A percentile compares a stretch with the other conserved stretches of the same genome.
phyloP scores from a whole-genome alignment of 257 asterid species.

The Forsythia suspensa region DNA sequence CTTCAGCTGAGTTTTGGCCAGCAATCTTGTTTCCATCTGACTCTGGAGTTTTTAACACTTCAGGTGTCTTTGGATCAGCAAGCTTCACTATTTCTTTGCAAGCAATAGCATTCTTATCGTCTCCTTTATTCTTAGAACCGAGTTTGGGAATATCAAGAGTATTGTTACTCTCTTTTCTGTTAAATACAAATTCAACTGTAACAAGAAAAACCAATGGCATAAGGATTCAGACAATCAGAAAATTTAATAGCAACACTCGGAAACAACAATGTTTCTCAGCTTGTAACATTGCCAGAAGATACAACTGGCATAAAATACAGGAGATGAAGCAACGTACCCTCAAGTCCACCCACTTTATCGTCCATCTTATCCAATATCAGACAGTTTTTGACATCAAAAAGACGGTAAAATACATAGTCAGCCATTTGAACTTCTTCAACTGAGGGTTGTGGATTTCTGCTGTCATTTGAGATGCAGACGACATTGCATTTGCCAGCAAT shows the following conservation, averaged over 20 bases:
- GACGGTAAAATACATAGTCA: slow-evolving; percentile 68
- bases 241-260: slow-evolving; percentile 17
- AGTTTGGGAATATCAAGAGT: slow-evolving; percentile 29
- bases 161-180: slow-evolving; percentile 41
- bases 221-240: slow-evolving; percentile 30
- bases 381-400: slow-evolving; percentile 66
- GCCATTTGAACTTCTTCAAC: slow-evolving; percentile 63
- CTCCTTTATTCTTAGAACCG: slow-evolving; percentile 28
- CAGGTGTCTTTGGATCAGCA: slow-evolving; percentile 32
- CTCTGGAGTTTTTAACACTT: slow-evolving; percentile 31
- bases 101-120: slow-evolving; percentile 25
- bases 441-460: slow-evolving; percentile 81
- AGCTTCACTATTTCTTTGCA: slow-evolving; percentile 23
- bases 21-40: slow-evolving; percentile 14
- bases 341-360: slow-evolving; percentile 72
- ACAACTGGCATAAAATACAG: background rate
- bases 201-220: slow-evolving; percentile 39
- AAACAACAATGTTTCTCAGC: slow-evolving; percentile 8
- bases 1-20: slow-evolving; percentile 31
- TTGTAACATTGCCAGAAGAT: slow-evolving; percentile 8
- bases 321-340: slow-evolving; percentile 49
- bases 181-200: slow-evolving; percentile 76
- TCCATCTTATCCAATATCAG: slow-evolving; percentile 51
- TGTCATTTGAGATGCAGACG: slow-evolving; percentile 70
- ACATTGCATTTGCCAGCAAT: slow-evolving; percentile 89